Evolutionary conservation across 192 early-diverging fungal genomes (phyloP), one percentile per base, ranked within the genome.

Genomic region (Coemansia sp.): DNA sequence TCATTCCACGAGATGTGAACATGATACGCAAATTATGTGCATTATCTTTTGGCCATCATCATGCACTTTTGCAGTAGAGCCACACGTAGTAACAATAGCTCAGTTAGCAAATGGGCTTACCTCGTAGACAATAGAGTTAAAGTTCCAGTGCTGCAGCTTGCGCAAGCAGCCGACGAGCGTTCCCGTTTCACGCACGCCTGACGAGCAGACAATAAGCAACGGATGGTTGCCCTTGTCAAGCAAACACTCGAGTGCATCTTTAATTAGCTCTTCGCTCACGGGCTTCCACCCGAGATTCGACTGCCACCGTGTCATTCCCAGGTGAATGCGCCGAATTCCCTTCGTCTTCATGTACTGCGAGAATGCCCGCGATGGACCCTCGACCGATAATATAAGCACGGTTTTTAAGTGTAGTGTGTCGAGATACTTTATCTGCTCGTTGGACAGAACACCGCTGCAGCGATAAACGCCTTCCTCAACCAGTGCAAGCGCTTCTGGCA

Each of bases 91-190:
- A 34, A 34, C 31, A 34, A 34, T 8, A 34, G 31, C 31, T 34
- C 7, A 34, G 31, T 4, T 34, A 34, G 31, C 31, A 34, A 34
- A 34, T 34, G 31, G 31, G 21, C 28, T 37, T 61, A 61, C 60
- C 60, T 98, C 96, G n/a, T 88, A 88, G 40, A 96, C 85, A 63
- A 95, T 97, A 1, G 94, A 93, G 65, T 93, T 98, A 64, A 98
- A 95, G 68, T 97, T 97, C 95, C 94, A 98, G 31, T 89, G 84
- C 71, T 96, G 93, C 59, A 98, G 76, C 63, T 93, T 94, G 23
- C 96, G 82, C 55, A 98, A 69, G 61, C 96, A 98, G 7, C 95
- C 96, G 51, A 98, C 85, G 42, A 97, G 79, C 3, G 87, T 90
- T 5, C 96, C 96, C 1, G 95, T 98, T 68, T 98, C 96, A 57